Evolutionary conservation across 2,329 filamentous ascomycete species (phyloP), one percentile per base, ranked within the genome.

Genomic region (Triangularia verruculosa): DNA sequence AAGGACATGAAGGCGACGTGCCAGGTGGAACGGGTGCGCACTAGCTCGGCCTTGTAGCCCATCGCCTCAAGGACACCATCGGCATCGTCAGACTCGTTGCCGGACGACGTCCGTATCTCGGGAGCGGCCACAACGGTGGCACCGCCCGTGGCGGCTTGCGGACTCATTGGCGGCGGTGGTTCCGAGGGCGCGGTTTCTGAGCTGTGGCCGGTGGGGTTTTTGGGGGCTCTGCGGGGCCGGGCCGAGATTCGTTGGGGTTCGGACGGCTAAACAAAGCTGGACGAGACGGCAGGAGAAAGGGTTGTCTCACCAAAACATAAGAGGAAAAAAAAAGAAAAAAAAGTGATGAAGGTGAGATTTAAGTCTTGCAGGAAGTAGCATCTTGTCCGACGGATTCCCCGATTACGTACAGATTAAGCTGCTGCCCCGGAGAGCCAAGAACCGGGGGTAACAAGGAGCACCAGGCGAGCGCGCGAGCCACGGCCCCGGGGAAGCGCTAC

Each of bases 1-100:
- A 91, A 92, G 66, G 87, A 89, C 88, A 90, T 90, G 81, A 90
- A 90, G 69, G 87, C 86, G 60, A 90, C 87, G 75, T 89, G 87
- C 68, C 86, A 79, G 1, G 87, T 90, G 53, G 87, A 89, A 61
- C 88, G 83, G 71, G 83, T 89, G 64, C 88, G 85, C 57, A 80
- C 75, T 64, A 90, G 76, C 75, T 90, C 87, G 61, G 86, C 80
- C 74, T 84, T 86, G 79, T 90, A 90, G 65, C 88, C 88, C 70
- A 90, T 80, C 64, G 82, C 83, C 68, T 84, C 83, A 69, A 90
- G 81, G 61, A 88, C 73, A 73, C 88, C 80, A 73, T 90, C 86
- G 70, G 87, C 86, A 63, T 67, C 64, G 57, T 62, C 66, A 54
- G 68, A 70, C 25, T 68, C 67, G 58, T 61, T 28, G 39, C 52